These are phyloP conservation scores for Apiotrichum siamense DNA, from an alignment of 1,284 basidiomycete species.

Conservation along the genomic window DNA sequence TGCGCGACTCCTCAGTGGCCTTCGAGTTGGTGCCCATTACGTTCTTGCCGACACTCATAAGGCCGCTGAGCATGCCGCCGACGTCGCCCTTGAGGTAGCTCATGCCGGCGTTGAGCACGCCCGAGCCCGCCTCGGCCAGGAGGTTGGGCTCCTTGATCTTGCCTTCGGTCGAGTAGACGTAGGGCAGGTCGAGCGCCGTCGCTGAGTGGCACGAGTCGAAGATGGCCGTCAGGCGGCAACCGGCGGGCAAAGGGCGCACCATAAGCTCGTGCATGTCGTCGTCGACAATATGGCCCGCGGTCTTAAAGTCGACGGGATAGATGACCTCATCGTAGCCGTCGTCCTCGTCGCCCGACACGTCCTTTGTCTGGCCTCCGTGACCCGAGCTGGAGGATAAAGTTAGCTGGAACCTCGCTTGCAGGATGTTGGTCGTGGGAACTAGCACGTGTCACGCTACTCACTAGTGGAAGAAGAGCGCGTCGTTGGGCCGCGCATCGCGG, in stretches of 20 bases:
- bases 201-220: slow-evolving; percentile 60
- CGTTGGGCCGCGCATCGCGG: slow-evolving; percentile 65
- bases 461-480: slow-evolving; percentile 88
- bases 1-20: slow-evolving; percentile 46
- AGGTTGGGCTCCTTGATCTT: slow-evolving; percentile 79
- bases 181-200: slow-evolving; percentile 50
- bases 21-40: slow-evolving; percentile 14
- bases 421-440: no score
- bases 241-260: slow-evolving; percentile 60
- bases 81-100: slow-evolving; percentile 57
- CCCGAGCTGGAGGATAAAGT: slow-evolving; percentile 59
- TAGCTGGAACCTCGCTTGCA: no score
- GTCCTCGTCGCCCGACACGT: slow-evolving; percentile 59
- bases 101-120: slow-evolving; percentile 53
- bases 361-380: slow-evolving; percentile 72
- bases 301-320: slow-evolving; percentile 73
- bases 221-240: slow-evolving; percentile 80
- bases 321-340: slow-evolving; percentile 64
- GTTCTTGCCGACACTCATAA: slow-evolving; percentile 31
- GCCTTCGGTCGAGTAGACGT: slow-evolving; percentile 78
- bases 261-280: slow-evolving; percentile 62
- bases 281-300: slow-evolving; percentile 68
- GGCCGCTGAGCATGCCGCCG: slow-evolving; percentile 58
- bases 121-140: slow-evolving; percentile 67
- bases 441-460: no score